phyloP scores from a whole-genome alignment of 2,329 filamentous ascomycete genomes.

The Trichoderma lentiforme region DNA sequence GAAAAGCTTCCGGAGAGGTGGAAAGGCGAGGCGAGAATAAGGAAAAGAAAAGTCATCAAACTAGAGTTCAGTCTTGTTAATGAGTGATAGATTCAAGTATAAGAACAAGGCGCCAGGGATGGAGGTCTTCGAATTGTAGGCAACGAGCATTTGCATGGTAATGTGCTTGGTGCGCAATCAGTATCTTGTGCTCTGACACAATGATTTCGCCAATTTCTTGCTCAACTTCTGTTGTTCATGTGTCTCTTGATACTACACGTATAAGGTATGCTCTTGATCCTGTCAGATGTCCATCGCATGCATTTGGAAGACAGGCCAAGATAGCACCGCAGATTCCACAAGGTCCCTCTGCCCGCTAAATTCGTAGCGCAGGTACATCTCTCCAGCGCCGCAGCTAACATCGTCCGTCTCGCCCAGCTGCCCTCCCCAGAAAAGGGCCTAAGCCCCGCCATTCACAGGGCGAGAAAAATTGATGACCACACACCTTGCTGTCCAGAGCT shows the following conservation, averaged over 20 bases:
- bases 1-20: background rate
- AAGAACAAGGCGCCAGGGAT: background rate
- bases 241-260: background rate
- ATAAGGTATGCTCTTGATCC: background rate
- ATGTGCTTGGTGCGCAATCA: background rate
- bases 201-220: background rate
- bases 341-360: background rate
- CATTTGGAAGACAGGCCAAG: background rate
- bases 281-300: background rate
- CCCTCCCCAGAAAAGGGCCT: background rate
- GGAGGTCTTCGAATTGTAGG: background rate
- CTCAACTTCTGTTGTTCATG: background rate
- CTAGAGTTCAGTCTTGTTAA: background rate
- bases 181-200: background rate
- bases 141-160: background rate
- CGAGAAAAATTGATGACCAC: slow-evolving; percentile 42
- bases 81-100: background rate
- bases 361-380: background rate
- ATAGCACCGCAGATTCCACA: background rate
- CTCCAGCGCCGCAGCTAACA: slow-evolving; percentile 1
- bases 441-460: slow-evolving; percentile 37
- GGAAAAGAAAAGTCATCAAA: background rate
- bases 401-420: background rate
- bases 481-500: slow-evolving; percentile 19
- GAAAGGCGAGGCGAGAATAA: background rate